Evolutionary conservation across 108 stramenopile genomes (phyloP).

Genomic region (Aurantiochytrium sp.): DNA sequence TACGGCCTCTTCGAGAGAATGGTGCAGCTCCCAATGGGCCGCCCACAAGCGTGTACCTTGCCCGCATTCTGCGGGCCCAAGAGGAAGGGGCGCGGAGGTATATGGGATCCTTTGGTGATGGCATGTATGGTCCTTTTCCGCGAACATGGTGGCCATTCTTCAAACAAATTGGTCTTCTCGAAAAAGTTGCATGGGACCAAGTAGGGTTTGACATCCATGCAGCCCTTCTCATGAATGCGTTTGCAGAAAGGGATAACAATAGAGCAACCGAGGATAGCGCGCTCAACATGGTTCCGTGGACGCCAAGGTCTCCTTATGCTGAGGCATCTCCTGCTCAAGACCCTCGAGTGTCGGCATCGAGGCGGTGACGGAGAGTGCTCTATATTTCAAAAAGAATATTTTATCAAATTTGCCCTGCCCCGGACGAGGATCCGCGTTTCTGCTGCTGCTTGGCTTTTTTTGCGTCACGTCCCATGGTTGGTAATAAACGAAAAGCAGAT

Average conservation of each 20-base stretch:
- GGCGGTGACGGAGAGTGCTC: no score
- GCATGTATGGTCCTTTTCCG: conserved; percentile 1
- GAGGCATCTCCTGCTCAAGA: not conserved
- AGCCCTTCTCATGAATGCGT: not conserved
- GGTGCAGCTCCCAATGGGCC: not conserved
- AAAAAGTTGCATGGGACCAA: not conserved
- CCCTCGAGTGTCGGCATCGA: no score
- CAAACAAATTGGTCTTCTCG: not conserved
- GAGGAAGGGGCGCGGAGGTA: conserved; percentile 4
- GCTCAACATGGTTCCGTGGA: not conserved
- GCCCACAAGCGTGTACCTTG: not conserved
- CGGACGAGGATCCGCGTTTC: no score
- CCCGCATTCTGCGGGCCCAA: not conserved
- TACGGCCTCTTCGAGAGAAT: no score
- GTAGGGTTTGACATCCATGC: conserved; percentile 3
- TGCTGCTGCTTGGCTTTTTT: no score
- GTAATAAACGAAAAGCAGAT: no score
- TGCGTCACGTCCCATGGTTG: no score
- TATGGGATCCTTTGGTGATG: not conserved
- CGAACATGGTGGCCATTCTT: conserved; percentile 9
- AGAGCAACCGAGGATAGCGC: not conserved
- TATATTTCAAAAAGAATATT: no score
- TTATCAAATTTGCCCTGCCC: no score
- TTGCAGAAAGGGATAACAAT: not conserved
- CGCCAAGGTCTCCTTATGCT: not conserved